A percentile compares a stretch with the other conserved stretches of the same genome.
These are phyloP conservation scores for Podospora appendiculata DNA, from an alignment of 495 filamentous ascomycete species.

Conservation along the genomic window DNA sequence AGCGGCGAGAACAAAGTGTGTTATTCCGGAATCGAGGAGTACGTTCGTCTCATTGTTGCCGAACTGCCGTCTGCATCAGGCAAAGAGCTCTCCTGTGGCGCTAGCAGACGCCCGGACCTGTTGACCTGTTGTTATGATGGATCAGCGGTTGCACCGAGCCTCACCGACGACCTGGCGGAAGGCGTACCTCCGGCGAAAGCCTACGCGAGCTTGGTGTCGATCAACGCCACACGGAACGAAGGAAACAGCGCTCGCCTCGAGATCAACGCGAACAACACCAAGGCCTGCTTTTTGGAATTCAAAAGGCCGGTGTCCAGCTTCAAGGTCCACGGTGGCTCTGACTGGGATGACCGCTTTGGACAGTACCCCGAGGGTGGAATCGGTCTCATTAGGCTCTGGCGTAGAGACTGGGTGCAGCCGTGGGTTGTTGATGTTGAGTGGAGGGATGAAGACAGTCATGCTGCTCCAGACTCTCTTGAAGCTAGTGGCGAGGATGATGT, in stretches of 20 bases:
- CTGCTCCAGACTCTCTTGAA: conserved; percentile 7
- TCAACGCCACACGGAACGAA: conserved; percentile 17
- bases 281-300: conserved; percentile 26
- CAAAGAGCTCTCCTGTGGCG: conserved; percentile 44
- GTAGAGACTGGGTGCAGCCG: conserved; percentile 62
- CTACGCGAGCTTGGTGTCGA: conserved; percentile 12
- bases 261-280: conserved; percentile 23
- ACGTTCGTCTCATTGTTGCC: conserved; percentile 56
- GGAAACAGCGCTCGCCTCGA: conserved; percentile 16
- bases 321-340: conserved; percentile 25
- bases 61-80: conserved; percentile 65
- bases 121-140: conserved; percentile 65
- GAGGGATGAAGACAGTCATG: conserved; percentile 23
- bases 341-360: conserved; percentile 63
- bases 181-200: conserved; percentile 8
- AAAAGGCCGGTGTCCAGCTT: conserved; percentile 17
- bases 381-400: conserved; percentile 37
- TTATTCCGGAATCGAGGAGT: conserved; percentile 64
- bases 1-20: conserved; percentile 59
- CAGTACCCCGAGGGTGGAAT: conserved; percentile 43
- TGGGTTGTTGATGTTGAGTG: conserved; percentile 77
- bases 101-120: conserved; percentile 34
- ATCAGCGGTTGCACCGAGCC: conserved; percentile 43
- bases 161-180: conserved; percentile 34
- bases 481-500: neutral